These are phyloP conservation scores for Lachnellula willkommii DNA, from an alignment of 2,329 filamentous ascomycete genomes.

Conservation along the genomic window DNA sequence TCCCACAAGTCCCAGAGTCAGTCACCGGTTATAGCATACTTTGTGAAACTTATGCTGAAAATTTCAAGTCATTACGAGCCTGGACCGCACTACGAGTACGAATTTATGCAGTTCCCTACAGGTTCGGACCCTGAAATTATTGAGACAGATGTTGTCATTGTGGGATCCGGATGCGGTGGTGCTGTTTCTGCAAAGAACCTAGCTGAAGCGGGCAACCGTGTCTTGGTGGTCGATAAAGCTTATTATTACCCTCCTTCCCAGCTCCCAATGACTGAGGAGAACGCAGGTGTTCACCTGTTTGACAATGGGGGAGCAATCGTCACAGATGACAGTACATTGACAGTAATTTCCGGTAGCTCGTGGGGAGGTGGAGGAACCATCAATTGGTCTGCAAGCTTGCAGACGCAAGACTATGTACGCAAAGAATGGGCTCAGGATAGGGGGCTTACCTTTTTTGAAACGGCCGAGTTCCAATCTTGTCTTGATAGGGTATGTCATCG, in stretches of 20 bases:
- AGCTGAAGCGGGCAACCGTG: slow-evolving; percentile 66
- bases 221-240: slow-evolving; percentile 77
- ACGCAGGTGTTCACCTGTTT: slow-evolving; percentile 59
- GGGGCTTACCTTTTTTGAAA: slow-evolving; percentile 69
- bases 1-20: slow-evolving; percentile 45
- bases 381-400: slow-evolving; percentile 54
- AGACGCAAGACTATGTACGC: slow-evolving; percentile 69
- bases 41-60: background rate
- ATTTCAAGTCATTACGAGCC: slow-evolving; percentile 28
- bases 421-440: slow-evolving; percentile 68
- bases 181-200: slow-evolving; percentile 76
- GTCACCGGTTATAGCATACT: slow-evolving; percentile 2
- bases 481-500: slow-evolving; percentile 72
- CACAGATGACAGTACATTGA: slow-evolving; percentile 53
- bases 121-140: slow-evolving; percentile 48
- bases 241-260: slow-evolving; percentile 69
- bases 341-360: slow-evolving; percentile 60
- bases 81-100: slow-evolving; percentile 33
- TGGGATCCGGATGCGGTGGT: slow-evolving; percentile 84
- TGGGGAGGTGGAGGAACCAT: slow-evolving; percentile 86
- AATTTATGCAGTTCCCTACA: slow-evolving; percentile 27
- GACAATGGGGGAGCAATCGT: slow-evolving; percentile 58
- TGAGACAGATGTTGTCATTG: slow-evolving; percentile 75
- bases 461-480: slow-evolving; percentile 67
- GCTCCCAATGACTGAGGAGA: slow-evolving; percentile 66